Conservation (phyloP, 441 rosid genomes). For the Manihot esculenta region DNA sequence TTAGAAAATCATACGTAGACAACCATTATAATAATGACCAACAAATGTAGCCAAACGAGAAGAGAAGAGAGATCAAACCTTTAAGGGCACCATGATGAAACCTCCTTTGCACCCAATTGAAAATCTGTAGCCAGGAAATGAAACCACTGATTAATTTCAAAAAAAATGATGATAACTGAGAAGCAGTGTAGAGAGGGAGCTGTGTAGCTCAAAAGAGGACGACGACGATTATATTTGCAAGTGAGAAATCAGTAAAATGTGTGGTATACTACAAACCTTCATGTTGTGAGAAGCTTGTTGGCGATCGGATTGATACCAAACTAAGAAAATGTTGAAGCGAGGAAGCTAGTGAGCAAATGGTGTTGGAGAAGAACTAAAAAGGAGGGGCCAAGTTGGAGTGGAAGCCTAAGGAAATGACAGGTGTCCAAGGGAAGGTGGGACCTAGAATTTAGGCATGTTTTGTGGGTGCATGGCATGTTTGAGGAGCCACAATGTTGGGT, state of each 20-base stretch:
- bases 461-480: slow-evolving; percentile 44
- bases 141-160: background rate
- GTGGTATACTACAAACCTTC: slow-evolving; percentile 40
- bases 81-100: slow-evolving; percentile 46
- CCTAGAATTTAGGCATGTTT: slow-evolving; percentile 22
- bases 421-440: slow-evolving; percentile 32
- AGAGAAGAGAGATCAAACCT: slow-evolving; percentile 32
- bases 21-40: too few relatives aligned
- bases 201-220: slow-evolving; percentile 19
- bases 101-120: slow-evolving; percentile 77
- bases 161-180: slow-evolving; percentile 1
- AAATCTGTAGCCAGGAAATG: slow-evolving; percentile 44
- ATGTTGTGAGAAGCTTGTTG: slow-evolving; percentile 33
- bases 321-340: slow-evolving; percentile 14
- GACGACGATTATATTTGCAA: too few relatives aligned
- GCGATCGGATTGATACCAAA: slow-evolving; percentile 16
- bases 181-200: too few relatives aligned
- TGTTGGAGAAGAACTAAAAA: slow-evolving; percentile 14
- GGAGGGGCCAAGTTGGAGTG: slow-evolving; percentile 21
- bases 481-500: slow-evolving; percentile 44
- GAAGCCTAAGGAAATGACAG: slow-evolving; percentile 26
- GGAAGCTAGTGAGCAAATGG: slow-evolving; percentile 5
- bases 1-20: background rate
- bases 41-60: background rate
- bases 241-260: too few relatives aligned